Conservation (phyloP, 2,329 filamentous ascomycete species). For the Aspergillus sp. region DNA sequence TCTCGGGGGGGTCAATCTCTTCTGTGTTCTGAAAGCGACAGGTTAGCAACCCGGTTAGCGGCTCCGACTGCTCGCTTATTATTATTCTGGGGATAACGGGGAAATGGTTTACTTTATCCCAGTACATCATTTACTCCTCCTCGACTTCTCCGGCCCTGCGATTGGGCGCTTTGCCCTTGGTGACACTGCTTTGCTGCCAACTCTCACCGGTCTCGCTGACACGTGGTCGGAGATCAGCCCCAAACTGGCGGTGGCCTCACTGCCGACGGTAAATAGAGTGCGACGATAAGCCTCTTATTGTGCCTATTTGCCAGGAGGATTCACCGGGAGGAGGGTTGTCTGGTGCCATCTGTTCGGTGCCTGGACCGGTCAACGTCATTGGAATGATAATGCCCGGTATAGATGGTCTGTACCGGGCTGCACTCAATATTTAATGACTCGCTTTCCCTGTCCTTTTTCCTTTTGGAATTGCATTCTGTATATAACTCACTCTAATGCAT, state of each 20-base stretch:
- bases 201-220: not conserved
- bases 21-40: not conserved
- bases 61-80: not conserved
- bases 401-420: not conserved
- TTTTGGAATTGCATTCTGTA: not conserved
- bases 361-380: not conserved
- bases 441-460: not conserved
- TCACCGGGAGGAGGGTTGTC: too few relatives aligned
- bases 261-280: not conserved
- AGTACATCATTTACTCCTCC: not conserved
- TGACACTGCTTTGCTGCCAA: not conserved
- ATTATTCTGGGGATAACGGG: too few relatives aligned
- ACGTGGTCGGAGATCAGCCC: not conserved
- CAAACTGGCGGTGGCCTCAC: not conserved
- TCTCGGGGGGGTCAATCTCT: not conserved
- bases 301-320: not conserved
- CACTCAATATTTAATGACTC: not conserved
- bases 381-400: not conserved
- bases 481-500: not conserved
- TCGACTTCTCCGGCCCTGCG: not conserved
- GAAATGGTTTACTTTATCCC: not conserved
- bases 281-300: not conserved
- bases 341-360: not conserved
- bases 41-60: not conserved
- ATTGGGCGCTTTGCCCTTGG: constrained; percentile 4